These are phyloP conservation scores for Cladosporium sp. DNA, from an alignment of 2,329 filamentous ascomycete species.

Conservation along the genomic window DNA sequence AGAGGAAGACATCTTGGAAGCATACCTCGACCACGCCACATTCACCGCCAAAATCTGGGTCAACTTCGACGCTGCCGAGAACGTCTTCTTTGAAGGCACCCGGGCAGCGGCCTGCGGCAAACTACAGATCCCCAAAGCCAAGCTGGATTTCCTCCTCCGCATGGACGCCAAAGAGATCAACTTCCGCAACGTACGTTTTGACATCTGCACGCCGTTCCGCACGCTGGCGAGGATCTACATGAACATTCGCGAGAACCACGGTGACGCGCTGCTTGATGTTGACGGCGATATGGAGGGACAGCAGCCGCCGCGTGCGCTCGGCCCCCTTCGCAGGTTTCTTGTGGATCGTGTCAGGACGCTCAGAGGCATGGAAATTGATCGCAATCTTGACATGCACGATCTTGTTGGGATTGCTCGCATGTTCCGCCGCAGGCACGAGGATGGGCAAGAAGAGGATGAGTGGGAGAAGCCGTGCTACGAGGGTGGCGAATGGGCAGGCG, in stretches of 20 bases:
- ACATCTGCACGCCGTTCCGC: slow-evolving; percentile 20
- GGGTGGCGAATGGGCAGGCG: slow-evolving; percentile 10
- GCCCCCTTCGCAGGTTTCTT: not conserved
- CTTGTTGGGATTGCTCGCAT: not conserved
- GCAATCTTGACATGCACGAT: not conserved
- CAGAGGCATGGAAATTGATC: not conserved
- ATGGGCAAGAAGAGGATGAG: not conserved
- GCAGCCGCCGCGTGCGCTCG: not conserved
- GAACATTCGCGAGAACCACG: not conserved
- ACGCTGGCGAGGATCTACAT: not conserved
- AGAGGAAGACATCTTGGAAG: slow-evolving; percentile 17
- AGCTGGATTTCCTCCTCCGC: not conserved
- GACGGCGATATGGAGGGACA: not conserved
- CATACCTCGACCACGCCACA: slow-evolving; percentile 21
- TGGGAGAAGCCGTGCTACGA: slow-evolving; percentile 9
- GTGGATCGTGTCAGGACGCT: not conserved
- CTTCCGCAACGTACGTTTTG: slow-evolving; percentile 10
- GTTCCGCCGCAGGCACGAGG: not conserved
- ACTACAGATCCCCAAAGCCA: not conserved
- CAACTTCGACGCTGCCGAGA: slow-evolving; percentile 28
- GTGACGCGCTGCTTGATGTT: not conserved
- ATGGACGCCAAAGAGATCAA: not conserved
- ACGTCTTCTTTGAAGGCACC: slow-evolving; percentile 24
- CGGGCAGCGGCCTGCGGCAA: slow-evolving; percentile 8
- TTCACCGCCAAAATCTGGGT: slow-evolving; percentile 25